Base-by-base conservation (phyloP, 805 yeast species). In the Cyberlindnera euphorbiae region DNA sequence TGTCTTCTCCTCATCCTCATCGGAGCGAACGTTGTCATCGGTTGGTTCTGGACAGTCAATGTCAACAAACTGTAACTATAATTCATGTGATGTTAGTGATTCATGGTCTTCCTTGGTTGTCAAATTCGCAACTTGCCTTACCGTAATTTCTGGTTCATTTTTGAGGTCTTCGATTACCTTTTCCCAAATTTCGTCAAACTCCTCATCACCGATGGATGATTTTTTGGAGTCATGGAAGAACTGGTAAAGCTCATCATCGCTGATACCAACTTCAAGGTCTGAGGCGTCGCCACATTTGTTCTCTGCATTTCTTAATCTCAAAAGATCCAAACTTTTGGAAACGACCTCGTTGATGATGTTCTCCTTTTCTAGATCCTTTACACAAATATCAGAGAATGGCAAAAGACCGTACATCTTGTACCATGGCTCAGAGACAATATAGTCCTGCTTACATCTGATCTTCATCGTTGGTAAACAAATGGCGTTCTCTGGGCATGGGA, bases 401-500 rank as follows among this genome's bases (percentile, higher is more conserved):
- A 84, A 60, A 12, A 75, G 38, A 5, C 84, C 81, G 39, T 70
- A 66, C 22, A 76, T 53, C 26, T 74, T 62, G 44, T 73, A 66
- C 71, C 79, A 71, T 12, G 81, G 79, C 35, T 70, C 64, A 26
- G 53, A 52, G 24, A 64, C 67, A 30, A 73, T 56, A 53, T 66
- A 83, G 38, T 81, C 95, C 30, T 77, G 79, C 47, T 75, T 78
- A 59, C 98, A 90, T 38, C 71, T 77, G 8, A 84, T 52, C 34
- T 69, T 64, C 49, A 82, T 64, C 30, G 68, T 55, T 17, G 77
- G 74, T 45, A 69, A 76, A 60, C 97, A 90, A 26, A 74, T 65
- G 0, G 89, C 93, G 60, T 89, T 79, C 4, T 68, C 72, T 2
- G 97, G 97, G 55, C 97, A 90, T 17, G 73, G 73, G 4, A 73